Evolutionary conservation across 441 rosid genomes (phyloP).

Genomic region (Mallotus repandus): DNA sequence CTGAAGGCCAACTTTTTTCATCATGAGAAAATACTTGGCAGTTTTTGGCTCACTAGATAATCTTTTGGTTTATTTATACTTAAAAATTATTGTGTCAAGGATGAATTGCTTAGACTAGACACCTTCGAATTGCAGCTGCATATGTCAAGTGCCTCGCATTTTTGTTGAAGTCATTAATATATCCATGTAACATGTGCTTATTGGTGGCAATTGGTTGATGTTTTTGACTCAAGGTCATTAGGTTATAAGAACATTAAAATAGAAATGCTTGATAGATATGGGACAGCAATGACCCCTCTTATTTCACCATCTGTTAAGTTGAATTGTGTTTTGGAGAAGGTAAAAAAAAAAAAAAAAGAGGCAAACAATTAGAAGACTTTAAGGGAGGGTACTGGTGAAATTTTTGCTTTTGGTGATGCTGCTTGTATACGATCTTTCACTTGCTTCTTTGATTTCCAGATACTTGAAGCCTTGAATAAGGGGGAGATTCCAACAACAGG

Average conservation of each 20-base stretch:
- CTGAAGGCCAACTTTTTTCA: background rate
- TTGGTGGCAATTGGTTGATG: slow-evolving; percentile 1
- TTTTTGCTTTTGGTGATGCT: slow-evolving; percentile 7
- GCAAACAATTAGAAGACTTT: background rate
- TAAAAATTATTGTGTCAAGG: too few species aligned
- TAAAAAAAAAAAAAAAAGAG: background rate
- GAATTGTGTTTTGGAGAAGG: background rate
- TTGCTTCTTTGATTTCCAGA: slow-evolving; percentile 49
- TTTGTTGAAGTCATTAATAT: too few species aligned
- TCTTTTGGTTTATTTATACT: background rate
- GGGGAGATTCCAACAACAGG: slow-evolving; percentile 99
- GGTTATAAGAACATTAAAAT: background rate
- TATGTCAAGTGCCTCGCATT: background rate
- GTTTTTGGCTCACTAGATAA: background rate
- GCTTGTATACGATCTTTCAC: slow-evolving; percentile 14
- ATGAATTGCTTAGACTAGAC: too few species aligned
- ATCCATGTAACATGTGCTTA: slow-evolving; percentile 1
- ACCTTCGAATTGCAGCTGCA: background rate
- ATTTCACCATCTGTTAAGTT: background rate
- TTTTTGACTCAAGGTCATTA: background rate
- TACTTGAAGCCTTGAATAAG: slow-evolving; percentile 93
- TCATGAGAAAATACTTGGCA: background rate
- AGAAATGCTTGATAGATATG: background rate
- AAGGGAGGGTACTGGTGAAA: background rate
- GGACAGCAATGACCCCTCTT: background rate